phyloP scores from a whole-genome alignment of 306 rosid genomes.

The Vachellia pachyceras region DNA sequence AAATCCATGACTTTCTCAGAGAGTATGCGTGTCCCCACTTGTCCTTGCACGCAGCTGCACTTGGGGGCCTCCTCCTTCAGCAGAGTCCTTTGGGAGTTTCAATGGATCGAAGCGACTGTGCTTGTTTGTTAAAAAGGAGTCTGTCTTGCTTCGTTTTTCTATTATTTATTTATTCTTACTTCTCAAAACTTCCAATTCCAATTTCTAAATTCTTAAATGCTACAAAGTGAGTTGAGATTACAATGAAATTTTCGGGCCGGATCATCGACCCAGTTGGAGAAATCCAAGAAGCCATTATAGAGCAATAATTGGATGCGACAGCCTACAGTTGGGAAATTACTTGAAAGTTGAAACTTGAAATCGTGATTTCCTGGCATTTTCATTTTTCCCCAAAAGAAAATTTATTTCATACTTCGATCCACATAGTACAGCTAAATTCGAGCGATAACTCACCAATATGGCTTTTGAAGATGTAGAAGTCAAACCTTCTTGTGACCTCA shows the following conservation, averaged over 20 bases:
- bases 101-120: constrained; percentile 32
- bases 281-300: neutral
- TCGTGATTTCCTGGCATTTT: neutral
- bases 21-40: constrained; percentile 31
- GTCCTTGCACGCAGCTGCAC: constrained; percentile 18
- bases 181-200: constrained; percentile 2
- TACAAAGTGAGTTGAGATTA: neutral
- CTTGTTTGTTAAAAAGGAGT: constrained; percentile 1
- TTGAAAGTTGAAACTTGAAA: neutral
- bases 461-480: too few species aligned
- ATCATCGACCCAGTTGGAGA: neutral
- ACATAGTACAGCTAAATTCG: neutral
- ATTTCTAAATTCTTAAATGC: neutral
- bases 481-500: too few species aligned
- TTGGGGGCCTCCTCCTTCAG: constrained; percentile 19
- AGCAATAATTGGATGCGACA: neutral
- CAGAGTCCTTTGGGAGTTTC: constrained; percentile 16
- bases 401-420: neutral
- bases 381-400: neutral
- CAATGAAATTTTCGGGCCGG: neutral
- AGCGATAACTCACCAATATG: neutral
- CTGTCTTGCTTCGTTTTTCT: neutral
- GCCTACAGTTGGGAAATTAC: neutral
- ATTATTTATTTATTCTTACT: neutral
- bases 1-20: constrained; percentile 28